phyloP scores from a whole-genome alignment of 176 grass and related monocot genomes.

The Musa itinerans region DNA sequence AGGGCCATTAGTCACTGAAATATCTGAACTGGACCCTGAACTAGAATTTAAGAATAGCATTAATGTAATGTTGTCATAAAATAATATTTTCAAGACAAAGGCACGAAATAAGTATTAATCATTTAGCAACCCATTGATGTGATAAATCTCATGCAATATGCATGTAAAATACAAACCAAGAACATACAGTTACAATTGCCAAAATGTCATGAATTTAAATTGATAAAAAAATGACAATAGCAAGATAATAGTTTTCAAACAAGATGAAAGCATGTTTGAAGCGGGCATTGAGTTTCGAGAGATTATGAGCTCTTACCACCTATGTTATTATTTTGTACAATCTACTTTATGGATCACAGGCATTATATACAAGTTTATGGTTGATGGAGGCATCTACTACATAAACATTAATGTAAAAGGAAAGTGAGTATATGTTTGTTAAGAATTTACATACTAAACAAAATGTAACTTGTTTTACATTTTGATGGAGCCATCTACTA shows the following conservation, averaged over 20 bases:
- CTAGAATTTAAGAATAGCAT: conserved; percentile 19
- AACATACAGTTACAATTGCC: not conserved
- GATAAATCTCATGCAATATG: not conserved
- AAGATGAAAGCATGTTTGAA: not conserved
- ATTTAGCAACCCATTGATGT: not conserved
- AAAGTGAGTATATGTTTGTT: no score
- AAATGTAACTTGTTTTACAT: no score
- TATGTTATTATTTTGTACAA: not conserved
- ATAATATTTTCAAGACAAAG: not conserved
- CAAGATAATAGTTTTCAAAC: not conserved
- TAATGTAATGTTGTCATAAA: conserved; percentile 1
- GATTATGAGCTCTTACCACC: not conserved
- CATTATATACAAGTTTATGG: not conserved
- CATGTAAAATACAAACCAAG: not conserved
- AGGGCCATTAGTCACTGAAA: conserved; percentile 36
- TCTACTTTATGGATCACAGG: not conserved
- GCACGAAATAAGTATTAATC: not conserved
- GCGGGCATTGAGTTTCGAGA: not conserved
- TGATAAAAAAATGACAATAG: not conserved
- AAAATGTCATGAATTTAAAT: not conserved
- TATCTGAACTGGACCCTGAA: conserved; percentile 40
- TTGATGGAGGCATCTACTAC: not conserved
- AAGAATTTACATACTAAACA: no score
- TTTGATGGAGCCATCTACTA: no score
- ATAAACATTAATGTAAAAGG: not conserved